These are phyloP conservation scores for Monilinia vaccinii-corymbosi DNA, from an alignment of 2,329 filamentous ascomycete species.

Conservation along the genomic window DNA sequence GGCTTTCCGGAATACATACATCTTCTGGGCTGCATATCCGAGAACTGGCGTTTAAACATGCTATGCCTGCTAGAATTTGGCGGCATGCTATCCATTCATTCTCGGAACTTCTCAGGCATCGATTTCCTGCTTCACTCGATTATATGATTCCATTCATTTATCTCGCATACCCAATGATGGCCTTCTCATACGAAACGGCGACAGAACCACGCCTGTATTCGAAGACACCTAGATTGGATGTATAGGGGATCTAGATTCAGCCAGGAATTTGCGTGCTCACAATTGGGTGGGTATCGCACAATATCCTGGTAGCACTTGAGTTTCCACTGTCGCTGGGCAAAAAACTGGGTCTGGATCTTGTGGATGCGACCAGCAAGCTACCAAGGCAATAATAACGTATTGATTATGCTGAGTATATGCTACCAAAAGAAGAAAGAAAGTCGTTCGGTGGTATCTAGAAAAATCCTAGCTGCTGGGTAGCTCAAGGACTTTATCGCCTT, in stretches of 20 bases:
- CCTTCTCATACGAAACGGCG: slow-evolving; percentile 75
- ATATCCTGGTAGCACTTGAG: too few relatives aligned
- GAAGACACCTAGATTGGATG: slow-evolving; percentile 82
- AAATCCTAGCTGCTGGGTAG: not conserved
- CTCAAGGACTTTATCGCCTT: not conserved
- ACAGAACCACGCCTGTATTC: slow-evolving; percentile 75
- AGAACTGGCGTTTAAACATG: slow-evolving; percentile 66
- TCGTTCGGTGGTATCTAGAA: not conserved
- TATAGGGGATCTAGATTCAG: slow-evolving; percentile 73
- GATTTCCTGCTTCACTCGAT: slow-evolving; percentile 66
- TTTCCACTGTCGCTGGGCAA: not conserved
- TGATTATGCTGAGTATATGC: not conserved
- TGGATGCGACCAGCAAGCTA: not conserved
- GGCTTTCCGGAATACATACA: not conserved
- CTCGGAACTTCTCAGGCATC: slow-evolving; percentile 64
- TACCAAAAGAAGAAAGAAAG: not conserved
- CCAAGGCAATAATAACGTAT: not conserved
- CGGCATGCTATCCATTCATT: slow-evolving; percentile 80
- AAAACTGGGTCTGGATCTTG: not conserved
- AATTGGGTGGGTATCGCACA: not conserved
- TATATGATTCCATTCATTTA: slow-evolving; percentile 91
- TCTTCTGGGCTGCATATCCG: too few relatives aligned
- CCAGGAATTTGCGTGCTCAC: slow-evolving; percentile 32
- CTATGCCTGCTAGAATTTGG: slow-evolving; percentile 93
- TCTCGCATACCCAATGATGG: slow-evolving; percentile 81